These are phyloP conservation scores for Talaromyces thailandensis DNA, from an alignment of 495 filamentous ascomycete species.

Conservation along the genomic window DNA sequence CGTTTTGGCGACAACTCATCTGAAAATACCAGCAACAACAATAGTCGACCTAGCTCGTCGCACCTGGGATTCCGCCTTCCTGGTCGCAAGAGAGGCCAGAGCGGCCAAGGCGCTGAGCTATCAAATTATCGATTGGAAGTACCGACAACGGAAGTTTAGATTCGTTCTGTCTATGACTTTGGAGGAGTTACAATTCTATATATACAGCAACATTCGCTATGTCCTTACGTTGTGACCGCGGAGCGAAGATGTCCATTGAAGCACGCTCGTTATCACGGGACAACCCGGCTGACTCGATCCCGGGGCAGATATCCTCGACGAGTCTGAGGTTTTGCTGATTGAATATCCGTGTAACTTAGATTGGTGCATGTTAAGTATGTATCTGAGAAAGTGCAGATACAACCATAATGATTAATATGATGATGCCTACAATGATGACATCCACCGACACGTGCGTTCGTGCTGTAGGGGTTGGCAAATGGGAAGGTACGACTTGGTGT, in stretches of 20 bases:
- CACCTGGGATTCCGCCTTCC: conserved; percentile 56
- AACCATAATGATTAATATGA: neutral
- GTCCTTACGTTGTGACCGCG: neutral
- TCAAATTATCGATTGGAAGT: conserved; percentile 39
- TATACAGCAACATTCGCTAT: neutral
- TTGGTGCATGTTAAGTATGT: neutral
- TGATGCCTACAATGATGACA: neutral
- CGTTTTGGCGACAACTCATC: conserved; percentile 62
- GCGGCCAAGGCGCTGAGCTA: conserved; percentile 63
- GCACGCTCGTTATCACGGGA: neutral
- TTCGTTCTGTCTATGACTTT: neutral
- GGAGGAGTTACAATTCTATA: neutral
- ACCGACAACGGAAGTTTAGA: conserved; percentile 19
- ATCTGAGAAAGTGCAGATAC: neutral
- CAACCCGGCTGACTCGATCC: neutral
- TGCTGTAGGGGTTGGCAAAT: neutral
- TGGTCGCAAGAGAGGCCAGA: conserved; percentile 66
- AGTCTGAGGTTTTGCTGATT: neutral
- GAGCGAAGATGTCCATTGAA: neutral
- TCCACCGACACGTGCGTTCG: neutral
- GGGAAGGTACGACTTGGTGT: neutral
- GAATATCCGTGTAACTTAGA: neutral
- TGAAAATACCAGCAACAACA: conserved; percentile 28
- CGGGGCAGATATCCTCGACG: neutral
- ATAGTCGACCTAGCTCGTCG: conserved; percentile 39